A percentile compares a stretch with the other conserved stretches of the same genome.
These are phyloP conservation scores for Fusarium robinianum DNA, from an alignment of 2,329 filamentous ascomycete genomes.

Conservation along the genomic window DNA sequence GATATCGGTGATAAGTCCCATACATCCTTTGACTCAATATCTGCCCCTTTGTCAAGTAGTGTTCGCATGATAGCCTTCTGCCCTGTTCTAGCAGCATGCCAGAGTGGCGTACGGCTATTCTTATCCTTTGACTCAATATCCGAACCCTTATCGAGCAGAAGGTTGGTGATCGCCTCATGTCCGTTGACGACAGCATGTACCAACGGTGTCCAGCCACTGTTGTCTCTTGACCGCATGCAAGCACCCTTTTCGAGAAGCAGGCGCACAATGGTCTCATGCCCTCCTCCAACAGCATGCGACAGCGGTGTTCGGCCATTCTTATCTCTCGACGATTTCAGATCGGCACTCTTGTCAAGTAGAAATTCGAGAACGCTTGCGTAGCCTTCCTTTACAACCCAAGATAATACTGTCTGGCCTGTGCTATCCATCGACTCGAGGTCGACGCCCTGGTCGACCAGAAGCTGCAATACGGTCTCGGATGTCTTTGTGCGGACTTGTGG, in stretches of 20 bases:
- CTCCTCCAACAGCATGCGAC: not conserved
- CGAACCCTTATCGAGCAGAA: not conserved
- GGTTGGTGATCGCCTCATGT: not conserved
- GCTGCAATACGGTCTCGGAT: not conserved
- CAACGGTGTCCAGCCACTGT: not conserved
- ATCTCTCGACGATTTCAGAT: not conserved
- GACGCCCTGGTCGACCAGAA: not conserved
- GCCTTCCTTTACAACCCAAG: not conserved
- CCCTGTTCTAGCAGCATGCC: conserved; percentile 1
- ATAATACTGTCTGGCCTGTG: not conserved
- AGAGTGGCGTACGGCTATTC: not conserved
- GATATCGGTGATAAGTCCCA: too few species aligned
- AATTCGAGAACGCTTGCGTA: not conserved
- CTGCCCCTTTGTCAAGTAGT: too few species aligned
- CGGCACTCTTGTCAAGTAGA: not conserved
- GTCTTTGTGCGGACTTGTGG: not conserved
- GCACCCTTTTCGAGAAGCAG: not conserved
- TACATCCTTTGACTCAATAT: too few species aligned
- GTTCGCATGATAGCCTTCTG: too few species aligned
- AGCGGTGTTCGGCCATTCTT: not conserved
- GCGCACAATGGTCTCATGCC: not conserved
- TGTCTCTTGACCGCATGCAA: not conserved
- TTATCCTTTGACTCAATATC: not conserved
- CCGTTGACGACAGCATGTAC: not conserved
- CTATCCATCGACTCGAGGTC: not conserved